phyloP scores from a whole-genome alignment of 805 yeast genomes.

The Wickerhamiella nectarea region DNA sequence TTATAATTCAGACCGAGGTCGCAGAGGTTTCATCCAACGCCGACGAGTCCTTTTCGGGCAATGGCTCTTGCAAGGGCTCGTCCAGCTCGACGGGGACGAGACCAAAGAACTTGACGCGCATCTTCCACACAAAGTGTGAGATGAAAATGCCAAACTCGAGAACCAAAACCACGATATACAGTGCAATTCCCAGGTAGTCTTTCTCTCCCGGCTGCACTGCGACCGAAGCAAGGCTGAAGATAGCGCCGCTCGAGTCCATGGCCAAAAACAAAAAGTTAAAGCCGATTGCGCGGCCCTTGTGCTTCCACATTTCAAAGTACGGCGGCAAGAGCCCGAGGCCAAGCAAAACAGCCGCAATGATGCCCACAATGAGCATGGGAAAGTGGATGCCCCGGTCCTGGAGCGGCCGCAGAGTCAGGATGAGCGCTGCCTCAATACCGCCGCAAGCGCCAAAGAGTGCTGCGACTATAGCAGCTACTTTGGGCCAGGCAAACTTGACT shows the following conservation, averaged over 20 bases:
- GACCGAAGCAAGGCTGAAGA: constrained; percentile 56
- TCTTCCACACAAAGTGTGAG: constrained; percentile 59
- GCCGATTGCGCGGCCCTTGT: constrained; percentile 77
- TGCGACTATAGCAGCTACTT: constrained; percentile 23
- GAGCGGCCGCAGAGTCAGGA: constrained; percentile 49
- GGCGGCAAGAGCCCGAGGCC: constrained; percentile 80
- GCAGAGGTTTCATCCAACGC: background rate
- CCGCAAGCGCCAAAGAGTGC: constrained; percentile 31
- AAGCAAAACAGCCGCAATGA: constrained; percentile 60
- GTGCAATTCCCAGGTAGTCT: constrained; percentile 67
- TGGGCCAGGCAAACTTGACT: constrained; percentile 23
- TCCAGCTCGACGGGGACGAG: constrained; percentile 5
- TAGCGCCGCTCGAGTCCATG: constrained; percentile 72
- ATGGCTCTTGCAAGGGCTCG: background rate
- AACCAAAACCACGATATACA: constrained; percentile 59
- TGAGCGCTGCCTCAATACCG: constrained; percentile 57
- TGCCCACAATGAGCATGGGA: constrained; percentile 74
- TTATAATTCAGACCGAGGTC: background rate
- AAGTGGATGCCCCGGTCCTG: constrained; percentile 41
- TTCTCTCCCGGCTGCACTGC: constrained; percentile 39
- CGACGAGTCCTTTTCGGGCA: no score
- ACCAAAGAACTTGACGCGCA: constrained; percentile 21
- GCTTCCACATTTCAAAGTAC: constrained; percentile 65
- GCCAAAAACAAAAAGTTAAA: constrained; percentile 67
- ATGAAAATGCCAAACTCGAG: constrained; percentile 66